Percentiles rank a stretch among this genome's conserved stretches.
Conservation (phyloP, 768 basidiomycete species). For the Cyathus striatus region DNA sequence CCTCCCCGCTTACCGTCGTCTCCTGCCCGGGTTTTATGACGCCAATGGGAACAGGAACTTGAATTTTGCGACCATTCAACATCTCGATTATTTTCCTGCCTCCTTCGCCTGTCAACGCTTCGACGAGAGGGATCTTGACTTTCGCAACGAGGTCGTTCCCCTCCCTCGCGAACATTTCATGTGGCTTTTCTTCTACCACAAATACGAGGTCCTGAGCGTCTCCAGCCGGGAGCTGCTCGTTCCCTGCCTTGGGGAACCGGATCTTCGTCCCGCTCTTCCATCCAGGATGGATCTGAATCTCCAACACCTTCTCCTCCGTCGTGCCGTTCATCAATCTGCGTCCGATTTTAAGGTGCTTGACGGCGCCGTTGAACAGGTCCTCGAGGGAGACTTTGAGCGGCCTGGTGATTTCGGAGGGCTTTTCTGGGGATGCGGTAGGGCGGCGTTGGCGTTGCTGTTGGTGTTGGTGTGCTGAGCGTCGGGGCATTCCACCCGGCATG, state of each 20-base stretch:
- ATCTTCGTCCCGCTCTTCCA: conserved; percentile 98
- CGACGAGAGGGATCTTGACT: conserved; percentile 69
- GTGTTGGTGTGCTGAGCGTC: conserved; percentile 18
- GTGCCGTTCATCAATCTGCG: conserved; percentile 66
- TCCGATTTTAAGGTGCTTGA: conserved; percentile 85
- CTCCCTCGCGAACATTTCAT: conserved; percentile 68
- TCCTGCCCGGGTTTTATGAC: conserved; percentile 76
- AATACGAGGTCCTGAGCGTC: conserved; percentile 92
- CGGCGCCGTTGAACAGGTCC: conserved; percentile 80
- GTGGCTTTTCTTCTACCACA: conserved; percentile 93
- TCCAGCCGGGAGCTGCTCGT: conserved; percentile 57
- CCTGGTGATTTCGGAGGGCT: conserved; percentile 61
- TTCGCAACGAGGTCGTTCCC: conserved; percentile 73
- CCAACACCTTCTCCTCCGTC: conserved; percentile 83
- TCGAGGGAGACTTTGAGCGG: conserved; percentile 83
- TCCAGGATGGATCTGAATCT: conserved; percentile 77
- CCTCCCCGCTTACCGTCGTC: conserved; percentile 68
- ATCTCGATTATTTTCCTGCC: conserved; percentile 52
- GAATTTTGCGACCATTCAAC: conserved; percentile 77
- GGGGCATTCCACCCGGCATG: conserved; percentile 53
- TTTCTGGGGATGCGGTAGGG: conserved; percentile 16
- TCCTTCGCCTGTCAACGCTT: conserved; percentile 64
- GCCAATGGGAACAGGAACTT: conserved; percentile 59
- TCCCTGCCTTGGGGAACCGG: conserved; percentile 82
- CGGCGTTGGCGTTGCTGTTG: conserved; percentile 19